These are phyloP conservation scores for Russula brevipes DNA, from an alignment of 768 basidiomycete genomes.

Conservation along the genomic window DNA sequence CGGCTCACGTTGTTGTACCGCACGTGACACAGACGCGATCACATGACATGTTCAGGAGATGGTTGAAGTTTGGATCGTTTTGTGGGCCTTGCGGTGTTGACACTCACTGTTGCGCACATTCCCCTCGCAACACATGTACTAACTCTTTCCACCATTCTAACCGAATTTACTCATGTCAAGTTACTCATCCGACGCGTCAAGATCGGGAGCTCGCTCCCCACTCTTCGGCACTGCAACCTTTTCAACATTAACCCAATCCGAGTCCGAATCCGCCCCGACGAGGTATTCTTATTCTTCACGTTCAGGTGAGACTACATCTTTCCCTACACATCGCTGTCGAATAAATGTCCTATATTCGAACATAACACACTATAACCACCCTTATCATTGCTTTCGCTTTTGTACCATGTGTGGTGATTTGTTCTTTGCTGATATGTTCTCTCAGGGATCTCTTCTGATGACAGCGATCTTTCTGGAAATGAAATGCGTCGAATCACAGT, in stretches of 20 bases:
- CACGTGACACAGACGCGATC: slow-evolving; percentile 26
- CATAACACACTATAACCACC: neutral
- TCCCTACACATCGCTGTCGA: neutral
- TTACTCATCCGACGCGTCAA: slow-evolving; percentile 33
- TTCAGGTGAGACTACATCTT: slow-evolving; percentile 41
- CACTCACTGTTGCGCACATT: slow-evolving; percentile 35
- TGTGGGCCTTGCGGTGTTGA: neutral
- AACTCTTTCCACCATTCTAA: slow-evolving; percentile 15
- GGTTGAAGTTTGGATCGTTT: slow-evolving; percentile 12
- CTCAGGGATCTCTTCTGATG: slow-evolving; percentile 22
- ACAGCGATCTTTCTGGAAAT: slow-evolving; percentile 22
- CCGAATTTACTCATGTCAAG: slow-evolving; percentile 34
- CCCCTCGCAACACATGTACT: slow-evolving; percentile 33
- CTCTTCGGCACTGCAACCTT: slow-evolving; percentile 56
- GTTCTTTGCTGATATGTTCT: slow-evolving; percentile 1
- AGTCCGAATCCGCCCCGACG: slow-evolving; percentile 53
- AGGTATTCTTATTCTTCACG: slow-evolving; percentile 51
- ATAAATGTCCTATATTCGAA: neutral
- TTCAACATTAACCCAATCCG: slow-evolving; percentile 46
- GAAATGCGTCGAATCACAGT: slow-evolving; percentile 27
- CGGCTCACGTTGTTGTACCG: neutral
- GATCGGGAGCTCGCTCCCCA: slow-evolving; percentile 49
- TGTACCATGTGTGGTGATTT: neutral
- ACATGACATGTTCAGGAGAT: slow-evolving; percentile 33
- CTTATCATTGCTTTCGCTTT: neutral